Evolutionary conservation across 148 eudicot genomes (phyloP).

Genomic region (Camellia sinensis): DNA sequence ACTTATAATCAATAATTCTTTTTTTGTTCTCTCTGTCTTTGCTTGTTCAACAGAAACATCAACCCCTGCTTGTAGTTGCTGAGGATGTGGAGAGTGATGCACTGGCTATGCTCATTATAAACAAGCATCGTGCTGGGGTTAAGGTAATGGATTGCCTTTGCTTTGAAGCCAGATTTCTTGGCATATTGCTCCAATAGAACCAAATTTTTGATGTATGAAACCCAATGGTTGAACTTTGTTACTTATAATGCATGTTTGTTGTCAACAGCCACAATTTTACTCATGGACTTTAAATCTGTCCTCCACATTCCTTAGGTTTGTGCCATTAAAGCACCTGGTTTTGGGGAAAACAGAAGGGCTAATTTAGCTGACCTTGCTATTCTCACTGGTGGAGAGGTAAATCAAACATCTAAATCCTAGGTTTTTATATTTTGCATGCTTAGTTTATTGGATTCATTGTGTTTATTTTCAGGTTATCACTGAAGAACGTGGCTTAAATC

Average conservation of each 20-base stretch:
- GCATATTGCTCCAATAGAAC: background rate
- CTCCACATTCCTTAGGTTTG: conserved; percentile 54
- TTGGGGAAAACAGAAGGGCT: conserved; percentile 92
- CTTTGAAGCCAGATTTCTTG: conserved; percentile 9
- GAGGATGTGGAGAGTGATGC: conserved; percentile 92
- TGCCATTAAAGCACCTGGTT: conserved; percentile 98
- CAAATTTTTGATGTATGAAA: background rate
- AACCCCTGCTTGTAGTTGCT: conserved; percentile 80
- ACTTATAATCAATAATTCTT: conserved; percentile 1
- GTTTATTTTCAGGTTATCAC: conserved; percentile 56
- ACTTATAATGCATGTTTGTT: background rate
- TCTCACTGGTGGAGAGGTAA: conserved; percentile 95
- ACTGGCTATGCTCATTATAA: conserved; percentile 70
- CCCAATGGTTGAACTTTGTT: background rate
- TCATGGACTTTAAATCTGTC: background rate
- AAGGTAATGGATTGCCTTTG: conserved; percentile 45
- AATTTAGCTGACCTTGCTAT: conserved; percentile 82
- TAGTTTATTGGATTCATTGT: conserved; percentile 14
- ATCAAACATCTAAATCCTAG: conserved; percentile 8
- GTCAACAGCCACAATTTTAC: background rate
- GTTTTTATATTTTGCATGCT: conserved; percentile 10
- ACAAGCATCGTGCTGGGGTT: conserved; percentile 85
- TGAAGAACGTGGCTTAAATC: conserved; percentile 70
- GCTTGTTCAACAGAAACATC: conserved; percentile 41
- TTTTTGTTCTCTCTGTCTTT: conserved; percentile 20